phyloP scores from a whole-genome alignment of 2,329 filamentous ascomycete species.

The Phoma sp. region DNA sequence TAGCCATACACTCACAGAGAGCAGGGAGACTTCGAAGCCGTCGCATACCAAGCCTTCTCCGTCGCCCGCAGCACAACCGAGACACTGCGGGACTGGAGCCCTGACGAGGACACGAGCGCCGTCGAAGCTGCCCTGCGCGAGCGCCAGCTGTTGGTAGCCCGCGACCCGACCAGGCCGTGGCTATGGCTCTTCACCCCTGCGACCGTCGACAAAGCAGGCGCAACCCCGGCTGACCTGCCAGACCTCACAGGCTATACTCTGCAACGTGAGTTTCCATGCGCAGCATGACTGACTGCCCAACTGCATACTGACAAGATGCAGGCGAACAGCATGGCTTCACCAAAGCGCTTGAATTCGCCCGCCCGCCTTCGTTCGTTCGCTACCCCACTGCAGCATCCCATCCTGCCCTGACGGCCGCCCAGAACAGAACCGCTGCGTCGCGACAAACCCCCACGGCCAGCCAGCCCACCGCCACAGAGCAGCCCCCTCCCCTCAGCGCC shows the following conservation, averaged over 20 bases:
- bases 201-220: constrained; percentile 29
- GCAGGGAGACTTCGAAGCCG: constrained; percentile 46
- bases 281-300: neutral
- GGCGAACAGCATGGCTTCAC: constrained; percentile 41
- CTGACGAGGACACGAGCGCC: constrained; percentile 37
- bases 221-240: constrained; percentile 27
- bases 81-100: constrained; percentile 22
- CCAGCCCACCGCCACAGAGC: neutral
- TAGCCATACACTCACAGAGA: constrained; percentile 19
- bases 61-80: constrained; percentile 30
- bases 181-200: constrained; percentile 44
- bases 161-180: constrained; percentile 40
- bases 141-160: constrained; percentile 35
- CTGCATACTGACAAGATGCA: constrained; percentile 36
- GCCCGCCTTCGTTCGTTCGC: constrained; percentile 33
- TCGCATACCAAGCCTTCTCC: constrained; percentile 47
- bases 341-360: constrained; percentile 44
- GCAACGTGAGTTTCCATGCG: constrained; percentile 32
- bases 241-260: constrained; percentile 38
- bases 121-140: constrained; percentile 40
- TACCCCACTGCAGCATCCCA: constrained; percentile 28
- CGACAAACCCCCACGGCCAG: neutral
- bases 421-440: constrained; percentile 22
- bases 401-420: constrained; percentile 27
- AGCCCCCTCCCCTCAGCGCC: constrained; percentile 35